phyloP scores from a whole-genome alignment of 371 early-diverging fungal genomes.

The Cladochytrium tenue region DNA sequence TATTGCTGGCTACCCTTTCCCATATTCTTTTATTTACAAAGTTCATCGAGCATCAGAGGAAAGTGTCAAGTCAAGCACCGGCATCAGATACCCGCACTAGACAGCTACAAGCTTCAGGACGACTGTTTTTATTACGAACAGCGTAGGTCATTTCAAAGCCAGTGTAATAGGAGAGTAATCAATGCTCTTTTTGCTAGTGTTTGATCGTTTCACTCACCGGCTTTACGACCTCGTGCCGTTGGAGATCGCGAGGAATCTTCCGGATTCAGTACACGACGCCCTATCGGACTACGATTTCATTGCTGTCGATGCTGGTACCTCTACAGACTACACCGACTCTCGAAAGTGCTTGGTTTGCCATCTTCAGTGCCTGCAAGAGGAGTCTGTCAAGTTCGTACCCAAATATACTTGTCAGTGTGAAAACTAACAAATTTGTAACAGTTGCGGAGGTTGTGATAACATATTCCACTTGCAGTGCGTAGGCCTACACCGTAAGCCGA shows the following conservation, averaged over 20 bases:
- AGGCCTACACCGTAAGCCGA: conserved; percentile 15
- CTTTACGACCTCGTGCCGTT: conserved; percentile 84
- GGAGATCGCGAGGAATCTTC: conserved; percentile 75
- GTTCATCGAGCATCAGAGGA: conserved; percentile 73
- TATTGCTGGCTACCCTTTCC: not conserved
- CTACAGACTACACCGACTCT: conserved; percentile 69
- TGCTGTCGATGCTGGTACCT: conserved; percentile 79
- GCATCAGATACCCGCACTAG: conserved; percentile 65
- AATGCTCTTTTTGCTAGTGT: conserved; percentile 42
- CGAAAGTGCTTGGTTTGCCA: conserved; percentile 77
- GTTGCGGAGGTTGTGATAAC: conserved; percentile 30
- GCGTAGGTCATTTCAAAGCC: conserved; percentile 19
- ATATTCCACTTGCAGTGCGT: conserved; percentile 36
- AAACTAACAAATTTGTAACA: no score
- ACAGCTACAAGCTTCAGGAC: conserved; percentile 53
- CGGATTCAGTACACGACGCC: conserved; percentile 67
- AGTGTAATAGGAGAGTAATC: not conserved
- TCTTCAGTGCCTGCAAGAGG: conserved; percentile 53
- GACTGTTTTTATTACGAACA: conserved; percentile 83
- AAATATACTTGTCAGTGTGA: no score
- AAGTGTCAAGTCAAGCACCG: conserved; percentile 75
- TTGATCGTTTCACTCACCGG: conserved; percentile 84
- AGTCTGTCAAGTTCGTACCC: conserved; percentile 9
- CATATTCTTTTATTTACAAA: not conserved
- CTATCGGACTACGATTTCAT: conserved; percentile 74